Base-by-base conservation (phyloP, 1,284 basidiomycete species). In the Naganishia sp. region DNA sequence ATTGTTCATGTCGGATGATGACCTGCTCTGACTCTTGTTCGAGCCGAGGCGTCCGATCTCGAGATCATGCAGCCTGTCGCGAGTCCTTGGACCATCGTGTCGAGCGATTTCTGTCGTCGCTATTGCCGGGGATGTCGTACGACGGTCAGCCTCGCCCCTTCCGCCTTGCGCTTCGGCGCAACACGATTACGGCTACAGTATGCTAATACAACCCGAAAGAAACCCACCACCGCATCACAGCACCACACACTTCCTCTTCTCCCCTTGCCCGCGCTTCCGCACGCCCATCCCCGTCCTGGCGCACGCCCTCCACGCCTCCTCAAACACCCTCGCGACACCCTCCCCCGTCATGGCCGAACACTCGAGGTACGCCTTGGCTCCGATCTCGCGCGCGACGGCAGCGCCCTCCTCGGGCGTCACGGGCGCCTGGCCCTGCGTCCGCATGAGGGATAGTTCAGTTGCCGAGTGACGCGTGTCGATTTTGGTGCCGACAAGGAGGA, bases 401-500 rank as follows among this genome's bases (percentile, higher is more conserved):
- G 83, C 84, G 2, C 92, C 93, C 76, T 92, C 90, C 72, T 90
- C 87, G 13, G 87, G 77, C 0, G 89, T 86, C 66, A 98, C 87
- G 10, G 96, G 92, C 45, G 84, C 83, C 71, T 89, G 90, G 2
- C 94, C 94, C 75, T 98, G 95, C 1, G 94, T 93, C 50, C 87
- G 85, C 72, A 99, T 86, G 86, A 98, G 91, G n/a, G 90, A 86
- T 70, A 88, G 84, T 49, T 93, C 94, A 72, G 90, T 88, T 32
- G 90, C 86, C 80, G 98, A 95, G 55, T 84, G 80, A 63, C 96
- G 87, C 49, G 98, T 83, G 79, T 99, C 94, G 61, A 84, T 94
- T 83, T 99, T 99, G 58, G 93, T 93, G 31, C 87, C 94, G 55
- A 99, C 91, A 35, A 99, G 85, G 72, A 99, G 87, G 69, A 95